Conservation (phyloP, 331 rosid genomes). For the Ulmus americana region DNA sequence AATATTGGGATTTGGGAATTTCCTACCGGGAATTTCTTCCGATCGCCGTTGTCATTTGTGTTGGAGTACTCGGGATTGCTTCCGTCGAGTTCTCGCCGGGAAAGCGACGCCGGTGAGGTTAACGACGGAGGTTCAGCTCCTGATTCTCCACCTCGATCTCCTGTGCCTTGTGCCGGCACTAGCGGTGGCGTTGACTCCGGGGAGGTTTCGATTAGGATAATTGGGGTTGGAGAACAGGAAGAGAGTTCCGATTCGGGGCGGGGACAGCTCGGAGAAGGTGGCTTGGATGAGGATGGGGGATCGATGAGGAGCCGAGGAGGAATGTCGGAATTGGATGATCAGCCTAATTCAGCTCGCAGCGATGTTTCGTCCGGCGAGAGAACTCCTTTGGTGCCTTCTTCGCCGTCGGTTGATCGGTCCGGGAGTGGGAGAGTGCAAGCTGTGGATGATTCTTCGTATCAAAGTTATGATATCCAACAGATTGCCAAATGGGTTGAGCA, state of each 20-base stretch:
- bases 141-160: slow-evolving; percentile 25
- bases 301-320: slow-evolving; percentile 22
- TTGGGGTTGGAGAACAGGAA: slow-evolving; percentile 43
- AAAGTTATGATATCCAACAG: slow-evolving; percentile 65
- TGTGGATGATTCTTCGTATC: slow-evolving; percentile 48
- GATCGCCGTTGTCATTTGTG: slow-evolving; percentile 48
- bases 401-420: slow-evolving; percentile 23
- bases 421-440: slow-evolving; percentile 16
- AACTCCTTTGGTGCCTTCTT: slow-evolving; percentile 42
- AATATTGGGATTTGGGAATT: slow-evolving; percentile 30
- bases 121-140: slow-evolving; percentile 25
- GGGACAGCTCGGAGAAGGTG: slow-evolving; percentile 26
- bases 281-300: slow-evolving; percentile 31
- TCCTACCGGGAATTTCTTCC: slow-evolving; percentile 43
- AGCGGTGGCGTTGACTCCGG: slow-evolving; percentile 30
- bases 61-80: slow-evolving; percentile 60
- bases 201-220: slow-evolving; percentile 62
- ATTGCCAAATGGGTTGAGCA: slow-evolving; percentile 73
- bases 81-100: slow-evolving; percentile 21
- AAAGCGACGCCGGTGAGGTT: slow-evolving; percentile 23
- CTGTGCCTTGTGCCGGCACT: slow-evolving; percentile 19
- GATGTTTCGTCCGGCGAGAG: slow-evolving; percentile 36
- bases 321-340: slow-evolving; percentile 31
- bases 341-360: slow-evolving; percentile 20
- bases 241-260: slow-evolving; percentile 14